Evolutionary conservation across 768 basidiomycete genomes (phyloP).

Genomic region (Podaxis rugospora): DNA sequence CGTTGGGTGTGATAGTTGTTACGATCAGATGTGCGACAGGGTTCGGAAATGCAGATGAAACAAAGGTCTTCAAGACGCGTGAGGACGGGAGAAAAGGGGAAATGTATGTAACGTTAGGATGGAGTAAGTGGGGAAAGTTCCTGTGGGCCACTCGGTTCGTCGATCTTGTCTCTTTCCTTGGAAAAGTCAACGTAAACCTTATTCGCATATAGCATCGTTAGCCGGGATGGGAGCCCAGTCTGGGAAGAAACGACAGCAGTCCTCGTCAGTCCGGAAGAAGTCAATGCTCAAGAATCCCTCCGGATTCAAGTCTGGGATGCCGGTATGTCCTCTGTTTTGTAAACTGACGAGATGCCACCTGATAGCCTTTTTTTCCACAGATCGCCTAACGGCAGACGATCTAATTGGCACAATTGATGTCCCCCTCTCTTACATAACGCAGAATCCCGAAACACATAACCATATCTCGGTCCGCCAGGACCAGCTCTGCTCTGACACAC

Average conservation of each 20-base stretch:
- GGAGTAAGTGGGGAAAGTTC: conserved; percentile 58
- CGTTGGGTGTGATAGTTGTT: conserved; percentile 61
- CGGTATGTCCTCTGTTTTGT: conserved; percentile 28
- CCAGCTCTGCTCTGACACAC: conserved; percentile 27
- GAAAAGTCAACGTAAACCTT: background rate
- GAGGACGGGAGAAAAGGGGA: conserved; percentile 31
- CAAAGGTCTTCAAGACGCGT: conserved; percentile 28
- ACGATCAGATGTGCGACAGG: conserved; percentile 58
- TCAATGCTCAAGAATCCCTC: conserved; percentile 62
- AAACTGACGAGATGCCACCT: background rate
- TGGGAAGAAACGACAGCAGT: conserved; percentile 69
- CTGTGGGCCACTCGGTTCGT: conserved; percentile 59
- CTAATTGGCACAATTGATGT: conserved; percentile 45
- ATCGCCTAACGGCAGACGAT: conserved; percentile 43
- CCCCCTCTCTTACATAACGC: conserved; percentile 31
- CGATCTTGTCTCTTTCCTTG: background rate
- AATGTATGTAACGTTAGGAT: conserved; percentile 62
- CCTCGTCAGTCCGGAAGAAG: conserved; percentile 57
- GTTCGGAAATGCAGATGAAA: conserved; percentile 37
- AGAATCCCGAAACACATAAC: conserved; percentile 35
- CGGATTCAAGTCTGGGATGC: conserved; percentile 72
- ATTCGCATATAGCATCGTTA: conserved; percentile 45
- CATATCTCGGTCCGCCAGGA: conserved; percentile 43
- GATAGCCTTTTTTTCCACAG: conserved; percentile 12
- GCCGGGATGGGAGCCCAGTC: conserved; percentile 54